Percentiles rank a stretch among this genome's conserved stretches.
Evolutionary conservation across 371 early-diverging fungal species (phyloP).

Genomic region (Batkoa obscura): DNA sequence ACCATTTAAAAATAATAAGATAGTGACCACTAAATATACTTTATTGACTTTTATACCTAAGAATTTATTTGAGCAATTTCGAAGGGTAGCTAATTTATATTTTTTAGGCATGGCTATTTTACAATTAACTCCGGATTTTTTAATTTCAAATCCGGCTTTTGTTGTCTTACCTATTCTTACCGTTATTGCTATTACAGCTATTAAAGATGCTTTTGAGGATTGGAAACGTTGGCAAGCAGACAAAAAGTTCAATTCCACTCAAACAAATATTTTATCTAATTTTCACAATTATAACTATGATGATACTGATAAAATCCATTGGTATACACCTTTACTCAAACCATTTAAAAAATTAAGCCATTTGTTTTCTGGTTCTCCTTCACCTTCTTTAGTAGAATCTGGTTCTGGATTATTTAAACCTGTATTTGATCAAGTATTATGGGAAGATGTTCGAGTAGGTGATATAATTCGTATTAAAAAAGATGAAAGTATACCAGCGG

Average conservation of each 20-base stretch:
- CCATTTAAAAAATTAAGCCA: no score
- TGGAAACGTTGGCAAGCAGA: conserved; percentile 83
- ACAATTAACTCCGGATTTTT: conserved; percentile 64
- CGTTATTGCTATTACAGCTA: conserved; percentile 72
- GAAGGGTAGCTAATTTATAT: conserved; percentile 89
- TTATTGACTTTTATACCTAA: conserved; percentile 80
- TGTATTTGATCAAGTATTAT: conserved; percentile 20
- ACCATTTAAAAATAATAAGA: conserved; percentile 22
- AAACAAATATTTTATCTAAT: conserved; percentile 42
- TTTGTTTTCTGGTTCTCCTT: neutral
- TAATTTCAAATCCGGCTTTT: conserved; percentile 42
- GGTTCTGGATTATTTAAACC: conserved; percentile 6
- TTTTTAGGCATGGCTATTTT: conserved; percentile 86
- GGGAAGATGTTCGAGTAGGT: conserved; percentile 66
- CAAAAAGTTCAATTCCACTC: conserved; percentile 58
- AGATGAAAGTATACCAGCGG: conserved; percentile 82
- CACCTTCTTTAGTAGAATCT: neutral
- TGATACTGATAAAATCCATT: neutral
- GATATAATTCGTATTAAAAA: conserved; percentile 77
- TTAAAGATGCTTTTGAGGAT: conserved; percentile 96
- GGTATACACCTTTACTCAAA: neutral
- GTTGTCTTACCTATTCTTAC: conserved; percentile 75
- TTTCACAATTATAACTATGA: conserved; percentile 48
- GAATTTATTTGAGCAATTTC: conserved; percentile 92
- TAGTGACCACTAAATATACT: conserved; percentile 84